A percentile compares a stretch with the other conserved stretches of the same genome.
phyloP scores from a whole-genome alignment of 2,329 filamentous ascomycete genomes.

The Clarireedia monteithiana region DNA sequence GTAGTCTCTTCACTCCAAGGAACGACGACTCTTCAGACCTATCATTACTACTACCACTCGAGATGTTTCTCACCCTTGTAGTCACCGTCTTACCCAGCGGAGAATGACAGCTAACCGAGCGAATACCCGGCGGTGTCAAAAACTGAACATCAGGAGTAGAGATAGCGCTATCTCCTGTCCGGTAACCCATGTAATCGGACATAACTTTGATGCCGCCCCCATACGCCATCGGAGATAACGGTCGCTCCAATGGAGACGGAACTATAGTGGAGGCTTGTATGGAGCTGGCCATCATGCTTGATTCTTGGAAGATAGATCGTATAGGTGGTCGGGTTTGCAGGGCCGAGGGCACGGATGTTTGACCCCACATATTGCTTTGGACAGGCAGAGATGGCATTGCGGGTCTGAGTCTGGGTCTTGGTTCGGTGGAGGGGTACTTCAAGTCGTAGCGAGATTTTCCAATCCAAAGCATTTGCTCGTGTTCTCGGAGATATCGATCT shows the following conservation, averaged over 20 bases:
- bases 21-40: conserved; percentile 5
- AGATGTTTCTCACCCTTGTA: neutral
- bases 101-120: neutral
- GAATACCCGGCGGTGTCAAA: conserved; percentile 1
- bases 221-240: neutral
- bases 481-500: conserved; percentile 51
- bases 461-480: conserved; percentile 53
- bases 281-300: conserved; percentile 1
- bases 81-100: neutral
- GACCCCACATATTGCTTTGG: conserved; percentile 8
- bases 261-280: conserved; percentile 3
- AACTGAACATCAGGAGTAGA: conserved; percentile 7
- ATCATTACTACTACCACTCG: conserved; percentile 3
- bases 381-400: conserved; percentile 1
- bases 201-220: neutral
- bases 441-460: conserved; percentile 16
- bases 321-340: neutral
- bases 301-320: conserved; percentile 4
- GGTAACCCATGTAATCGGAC: conserved; percentile 3
- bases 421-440: neutral
- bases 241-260: conserved; percentile 1
- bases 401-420: neutral
- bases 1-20: neutral
- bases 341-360: conserved; percentile 6
- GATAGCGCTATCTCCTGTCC: neutral